Evolutionary conservation across 2,329 filamentous ascomycete genomes (phyloP).

Genomic region (Cercospora sp.): DNA sequence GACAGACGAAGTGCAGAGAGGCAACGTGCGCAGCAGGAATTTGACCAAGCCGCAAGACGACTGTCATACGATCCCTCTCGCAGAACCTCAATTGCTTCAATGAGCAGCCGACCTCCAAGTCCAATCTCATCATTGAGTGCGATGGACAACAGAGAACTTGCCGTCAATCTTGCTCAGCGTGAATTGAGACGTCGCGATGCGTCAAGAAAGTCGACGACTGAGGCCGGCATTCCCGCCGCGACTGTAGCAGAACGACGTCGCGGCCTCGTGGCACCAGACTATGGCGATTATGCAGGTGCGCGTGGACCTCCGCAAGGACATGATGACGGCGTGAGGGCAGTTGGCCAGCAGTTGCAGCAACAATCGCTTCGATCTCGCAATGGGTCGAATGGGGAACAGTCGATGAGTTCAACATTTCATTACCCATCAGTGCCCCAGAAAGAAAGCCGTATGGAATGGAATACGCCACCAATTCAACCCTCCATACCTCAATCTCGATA

Average conservation of each 20-base stretch:
- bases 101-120: conserved; percentile 16
- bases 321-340: conserved; percentile 32
- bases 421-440: conserved; percentile 50
- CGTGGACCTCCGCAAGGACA: conserved; percentile 5
- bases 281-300: conserved; percentile 18
- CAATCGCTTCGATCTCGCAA: conserved; percentile 18
- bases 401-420: conserved; percentile 38
- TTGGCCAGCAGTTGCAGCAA: conserved; percentile 29
- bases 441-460: conserved; percentile 41
- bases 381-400: conserved; percentile 6
- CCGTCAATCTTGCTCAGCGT: conserved; percentile 71
- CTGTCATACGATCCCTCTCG: conserved; percentile 21
- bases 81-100: conserved; percentile 23
- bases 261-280: conserved; percentile 32
- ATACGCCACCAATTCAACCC: conserved; percentile 30
- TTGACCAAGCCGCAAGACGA: conserved; percentile 19
- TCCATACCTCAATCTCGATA: conserved; percentile 31
- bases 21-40: conserved; percentile 29
- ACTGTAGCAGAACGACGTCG: conserved; percentile 34
- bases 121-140: conserved; percentile 58
- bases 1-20: conserved; percentile 42
- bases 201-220: conserved; percentile 50
- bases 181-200: conserved; percentile 70
- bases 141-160: conserved; percentile 70
- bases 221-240: conserved; percentile 57